Percentiles rank a stretch among this genome's conserved stretches.
phyloP scores from a whole-genome alignment of 1,139 yeast species.

The Candida glucosophila region DNA sequence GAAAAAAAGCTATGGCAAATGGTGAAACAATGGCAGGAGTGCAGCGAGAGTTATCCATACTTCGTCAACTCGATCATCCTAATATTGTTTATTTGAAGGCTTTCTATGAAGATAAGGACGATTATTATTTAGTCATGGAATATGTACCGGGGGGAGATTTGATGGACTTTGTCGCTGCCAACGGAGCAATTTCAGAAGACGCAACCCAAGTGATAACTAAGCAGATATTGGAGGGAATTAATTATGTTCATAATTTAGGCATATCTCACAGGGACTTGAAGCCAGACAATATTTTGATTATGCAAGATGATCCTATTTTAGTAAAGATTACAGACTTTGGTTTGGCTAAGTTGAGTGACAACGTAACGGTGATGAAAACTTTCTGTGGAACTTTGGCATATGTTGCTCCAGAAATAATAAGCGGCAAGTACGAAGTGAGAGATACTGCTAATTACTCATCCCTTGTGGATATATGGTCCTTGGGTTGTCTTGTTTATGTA shows the following conservation, averaged over 20 bases:
- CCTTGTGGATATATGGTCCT: conserved; percentile 91
- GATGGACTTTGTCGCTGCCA: conserved; percentile 91
- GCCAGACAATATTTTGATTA: conserved; percentile 85
- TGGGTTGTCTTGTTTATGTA: conserved; percentile 81
- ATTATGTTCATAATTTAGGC: conserved; percentile 80
- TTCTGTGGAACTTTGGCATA: conserved; percentile 89
- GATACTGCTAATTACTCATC: conserved; percentile 55
- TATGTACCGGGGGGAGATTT: conserved; percentile 95
- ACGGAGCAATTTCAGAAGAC: conserved; percentile 85
- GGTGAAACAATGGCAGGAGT: conserved; percentile 60
- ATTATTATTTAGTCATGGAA: conserved; percentile 88
- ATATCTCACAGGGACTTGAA: conserved; percentile 91
- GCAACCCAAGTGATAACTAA: conserved; percentile 79
- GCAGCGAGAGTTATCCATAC: conserved; percentile 73
- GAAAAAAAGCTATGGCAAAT: conserved; percentile 67
- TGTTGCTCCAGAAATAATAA: conserved; percentile 89
- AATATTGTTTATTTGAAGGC: conserved; percentile 77
- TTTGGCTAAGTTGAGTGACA: conserved; percentile 70
- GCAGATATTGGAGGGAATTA: conserved; percentile 77
- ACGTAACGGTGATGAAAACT: conserved; percentile 73
- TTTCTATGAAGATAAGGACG: conserved; percentile 73
- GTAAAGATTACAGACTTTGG: conserved; percentile 94
- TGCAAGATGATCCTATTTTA: conserved; percentile 82
- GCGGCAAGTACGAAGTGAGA: conserved; percentile 49
- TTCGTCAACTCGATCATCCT: conserved; percentile 71